These are phyloP conservation scores for Tilletia caries DNA, from an alignment of 1,284 basidiomycete genomes.

Conservation along the genomic window DNA sequence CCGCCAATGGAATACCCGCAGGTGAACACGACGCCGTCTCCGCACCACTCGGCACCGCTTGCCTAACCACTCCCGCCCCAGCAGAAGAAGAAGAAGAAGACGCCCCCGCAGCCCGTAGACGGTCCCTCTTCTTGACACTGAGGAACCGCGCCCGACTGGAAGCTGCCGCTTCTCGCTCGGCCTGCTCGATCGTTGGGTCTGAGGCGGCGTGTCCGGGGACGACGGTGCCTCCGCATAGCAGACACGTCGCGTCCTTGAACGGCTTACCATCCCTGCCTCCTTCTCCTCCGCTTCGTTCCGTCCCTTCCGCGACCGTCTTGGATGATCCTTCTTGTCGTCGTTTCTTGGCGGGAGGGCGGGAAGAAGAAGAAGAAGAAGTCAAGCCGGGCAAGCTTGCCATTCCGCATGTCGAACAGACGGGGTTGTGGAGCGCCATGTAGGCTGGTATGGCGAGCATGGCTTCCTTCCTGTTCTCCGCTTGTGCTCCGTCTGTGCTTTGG, in stretches of 20 bases:
- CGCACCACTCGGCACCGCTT: no score
- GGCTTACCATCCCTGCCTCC: not conserved
- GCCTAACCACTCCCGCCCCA: no score
- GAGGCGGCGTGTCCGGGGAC: not conserved
- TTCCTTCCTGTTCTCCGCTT: not conserved
- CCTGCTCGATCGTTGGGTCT: not conserved
- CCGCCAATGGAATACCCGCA: no score
- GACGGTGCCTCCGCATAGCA: not conserved
- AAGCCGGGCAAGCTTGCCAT: not conserved
- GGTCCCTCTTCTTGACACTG: not conserved
- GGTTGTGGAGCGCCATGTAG: constrained; percentile 4
- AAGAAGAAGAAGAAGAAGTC: not conserved
- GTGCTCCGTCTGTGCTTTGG: no score
- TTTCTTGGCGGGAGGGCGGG: not conserved
- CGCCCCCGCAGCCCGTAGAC: not conserved
- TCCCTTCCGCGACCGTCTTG: not conserved
- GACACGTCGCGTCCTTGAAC: not conserved
- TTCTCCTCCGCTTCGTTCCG: not conserved
- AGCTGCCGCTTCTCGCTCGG: not conserved
- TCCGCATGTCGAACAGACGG: not conserved
- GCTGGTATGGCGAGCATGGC: not conserved
- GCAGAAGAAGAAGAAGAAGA: no score
- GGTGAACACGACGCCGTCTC: not conserved
- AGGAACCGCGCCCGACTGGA: not conserved
- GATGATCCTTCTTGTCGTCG: not conserved